Evolutionary conservation across 2,329 filamentous ascomycete genomes (phyloP).

Genomic region (Trichothecium sympodiale): DNA sequence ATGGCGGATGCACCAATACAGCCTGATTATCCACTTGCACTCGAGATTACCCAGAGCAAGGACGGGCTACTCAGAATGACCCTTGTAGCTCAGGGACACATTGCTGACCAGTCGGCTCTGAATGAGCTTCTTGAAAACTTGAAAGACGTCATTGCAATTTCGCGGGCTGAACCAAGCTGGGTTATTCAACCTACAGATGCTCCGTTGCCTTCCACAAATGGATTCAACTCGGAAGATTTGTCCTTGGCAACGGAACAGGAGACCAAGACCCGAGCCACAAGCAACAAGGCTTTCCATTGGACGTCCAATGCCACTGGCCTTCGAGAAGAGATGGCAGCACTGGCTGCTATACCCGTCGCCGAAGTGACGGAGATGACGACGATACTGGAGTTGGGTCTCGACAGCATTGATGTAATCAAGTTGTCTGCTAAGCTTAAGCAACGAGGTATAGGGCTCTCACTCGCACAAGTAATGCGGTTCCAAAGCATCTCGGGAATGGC

Average conservation of each 20-base stretch:
- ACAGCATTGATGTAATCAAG: constrained; percentile 88
- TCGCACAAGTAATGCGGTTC: constrained; percentile 67
- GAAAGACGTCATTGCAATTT: constrained; percentile 11
- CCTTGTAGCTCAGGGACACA: constrained; percentile 43
- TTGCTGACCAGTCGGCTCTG: constrained; percentile 20
- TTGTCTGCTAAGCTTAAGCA: constrained; percentile 61
- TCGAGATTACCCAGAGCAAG: constrained; percentile 53
- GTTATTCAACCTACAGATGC: not conserved
- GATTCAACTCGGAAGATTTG: not conserved
- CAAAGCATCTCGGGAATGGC: constrained; percentile 56
- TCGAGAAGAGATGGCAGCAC: constrained; percentile 47
- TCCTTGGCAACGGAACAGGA: not conserved
- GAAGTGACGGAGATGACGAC: constrained; percentile 48
- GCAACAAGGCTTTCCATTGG: constrained; percentile 42
- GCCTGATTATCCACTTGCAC: constrained; percentile 64
- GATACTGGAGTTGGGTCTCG: constrained; percentile 73
- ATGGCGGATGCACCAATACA: constrained; percentile 32
- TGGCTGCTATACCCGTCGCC: constrained; percentile 42
- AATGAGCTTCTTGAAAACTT: constrained; percentile 27
- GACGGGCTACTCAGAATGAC: constrained; percentile 41
- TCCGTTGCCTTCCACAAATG: not conserved
- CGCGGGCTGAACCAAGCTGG: constrained; percentile 4
- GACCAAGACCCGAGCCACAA: not conserved
- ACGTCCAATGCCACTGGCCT: constrained; percentile 38
- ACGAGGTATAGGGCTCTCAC: constrained; percentile 46